A percentile compares a stretch with the other conserved stretches of the same genome.
Evolutionary conservation across 1,284 basidiomycete species (phyloP).

Genomic region (Garcileccinum viscosum): DNA sequence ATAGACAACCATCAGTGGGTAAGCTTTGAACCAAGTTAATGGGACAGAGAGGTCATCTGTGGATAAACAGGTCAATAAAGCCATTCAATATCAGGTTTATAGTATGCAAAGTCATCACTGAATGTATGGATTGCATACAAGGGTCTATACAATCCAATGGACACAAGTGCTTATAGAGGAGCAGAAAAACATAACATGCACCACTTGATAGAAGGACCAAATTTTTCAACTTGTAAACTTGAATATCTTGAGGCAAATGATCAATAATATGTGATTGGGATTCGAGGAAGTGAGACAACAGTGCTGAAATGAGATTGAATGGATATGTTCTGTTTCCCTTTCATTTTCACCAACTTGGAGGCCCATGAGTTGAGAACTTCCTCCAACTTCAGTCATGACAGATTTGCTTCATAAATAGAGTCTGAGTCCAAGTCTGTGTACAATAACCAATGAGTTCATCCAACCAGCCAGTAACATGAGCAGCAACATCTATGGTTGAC

Average conservation of each 20-base stretch:
- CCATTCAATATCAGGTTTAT: neutral
- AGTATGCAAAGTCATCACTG: neutral
- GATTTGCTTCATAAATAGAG: neutral
- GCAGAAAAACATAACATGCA: too few relatives aligned
- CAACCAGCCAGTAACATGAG: neutral
- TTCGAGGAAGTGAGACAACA: neutral
- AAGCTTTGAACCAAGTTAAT: neutral
- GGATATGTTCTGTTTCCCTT: neutral
- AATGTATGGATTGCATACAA: neutral
- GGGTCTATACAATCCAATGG: neutral
- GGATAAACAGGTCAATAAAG: neutral
- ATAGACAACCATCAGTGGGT: neutral
- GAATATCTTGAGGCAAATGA: too few relatives aligned
- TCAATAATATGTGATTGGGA: neutral
- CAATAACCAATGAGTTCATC: slow-evolving; percentile 1
- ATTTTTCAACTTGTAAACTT: neutral
- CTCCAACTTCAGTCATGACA: neutral
- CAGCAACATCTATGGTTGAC: neutral
- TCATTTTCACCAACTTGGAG: neutral
- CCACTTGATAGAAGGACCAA: too few relatives aligned
- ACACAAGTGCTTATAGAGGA: too few relatives aligned
- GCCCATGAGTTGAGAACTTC: neutral
- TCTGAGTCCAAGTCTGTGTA: neutral
- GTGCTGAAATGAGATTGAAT: neutral
- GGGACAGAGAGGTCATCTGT: neutral